Evolutionary conservation across 164 flowering plant species (phyloP).

Genomic region (Litsea cubeba): DNA sequence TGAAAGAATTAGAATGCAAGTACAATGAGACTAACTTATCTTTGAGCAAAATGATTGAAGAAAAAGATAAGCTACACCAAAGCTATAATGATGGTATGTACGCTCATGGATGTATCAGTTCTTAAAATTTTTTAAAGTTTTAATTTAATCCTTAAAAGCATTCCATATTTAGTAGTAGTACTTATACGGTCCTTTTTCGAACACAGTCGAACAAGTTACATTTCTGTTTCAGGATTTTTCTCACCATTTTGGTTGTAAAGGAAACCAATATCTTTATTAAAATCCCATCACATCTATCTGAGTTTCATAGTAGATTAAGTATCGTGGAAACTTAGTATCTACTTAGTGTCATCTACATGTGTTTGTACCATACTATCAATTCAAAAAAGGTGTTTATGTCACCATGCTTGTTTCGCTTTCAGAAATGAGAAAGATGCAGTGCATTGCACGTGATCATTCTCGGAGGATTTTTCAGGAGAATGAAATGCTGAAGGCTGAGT

Average conservation of each 20-base stretch:
- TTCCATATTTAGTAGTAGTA: neutral
- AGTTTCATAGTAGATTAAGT: too few relatives aligned
- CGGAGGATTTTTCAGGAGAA: conserved; percentile 41
- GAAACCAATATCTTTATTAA: too few relatives aligned
- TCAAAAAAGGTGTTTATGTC: too few relatives aligned
- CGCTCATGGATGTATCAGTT: neutral
- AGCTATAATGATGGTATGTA: conserved; percentile 61
- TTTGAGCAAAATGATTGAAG: conserved; percentile 34
- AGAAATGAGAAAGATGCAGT: conserved; percentile 55
- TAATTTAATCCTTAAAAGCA: neutral
- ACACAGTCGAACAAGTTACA: too few relatives aligned
- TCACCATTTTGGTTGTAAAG: too few relatives aligned
- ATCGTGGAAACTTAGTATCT: too few relatives aligned
- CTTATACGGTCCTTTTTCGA: neutral
- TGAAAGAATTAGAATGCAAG: conserved; percentile 50
- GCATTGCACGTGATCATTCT: conserved; percentile 29
- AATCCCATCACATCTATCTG: too few relatives aligned
- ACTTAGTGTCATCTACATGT: too few relatives aligned
- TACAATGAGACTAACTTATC: conserved; percentile 39
- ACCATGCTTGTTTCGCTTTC: conserved; percentile 12
- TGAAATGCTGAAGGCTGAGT: conserved; percentile 25
- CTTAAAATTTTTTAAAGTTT: too few relatives aligned
- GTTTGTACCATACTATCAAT: too few relatives aligned
- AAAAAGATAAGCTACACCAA: conserved; percentile 60
- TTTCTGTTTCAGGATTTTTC: too few relatives aligned